Conservation (phyloP, 2,329 filamentous ascomycete genomes). For the Calycina herbarum region DNA sequence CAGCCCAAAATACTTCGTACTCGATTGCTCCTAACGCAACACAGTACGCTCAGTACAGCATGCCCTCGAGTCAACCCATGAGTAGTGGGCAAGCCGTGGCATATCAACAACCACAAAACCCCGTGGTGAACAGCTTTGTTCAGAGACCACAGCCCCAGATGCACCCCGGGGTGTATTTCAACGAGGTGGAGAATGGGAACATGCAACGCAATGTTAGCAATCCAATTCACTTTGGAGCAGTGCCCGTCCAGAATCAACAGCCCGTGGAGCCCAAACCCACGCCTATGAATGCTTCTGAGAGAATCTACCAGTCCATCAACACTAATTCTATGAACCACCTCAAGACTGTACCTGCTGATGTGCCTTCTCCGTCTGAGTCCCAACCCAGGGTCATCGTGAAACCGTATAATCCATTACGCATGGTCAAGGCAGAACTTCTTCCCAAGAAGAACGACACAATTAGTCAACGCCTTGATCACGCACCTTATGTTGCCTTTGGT, state of each 20-base stretch:
- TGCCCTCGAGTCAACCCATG: slow-evolving; percentile 25
- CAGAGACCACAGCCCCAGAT: slow-evolving; percentile 26
- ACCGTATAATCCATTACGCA: slow-evolving; percentile 22
- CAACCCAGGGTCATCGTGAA: slow-evolving; percentile 18
- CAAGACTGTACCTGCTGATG: background rate
- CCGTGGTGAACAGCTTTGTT: slow-evolving; percentile 21
- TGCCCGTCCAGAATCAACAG: slow-evolving; percentile 19
- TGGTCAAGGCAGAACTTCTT: slow-evolving; percentile 31
- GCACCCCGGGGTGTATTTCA: slow-evolving; percentile 13
- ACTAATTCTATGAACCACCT: background rate
- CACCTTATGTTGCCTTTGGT: slow-evolving; percentile 33
- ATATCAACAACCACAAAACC: slow-evolving; percentile 27
- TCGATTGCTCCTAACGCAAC: slow-evolving; percentile 31
- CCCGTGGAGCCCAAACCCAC: background rate
- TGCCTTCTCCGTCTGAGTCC: slow-evolving; percentile 1
- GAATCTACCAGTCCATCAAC: slow-evolving; percentile 12
- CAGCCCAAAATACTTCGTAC: slow-evolving; percentile 30
- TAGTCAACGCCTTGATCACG: slow-evolving; percentile 29
- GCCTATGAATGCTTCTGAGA: background rate
- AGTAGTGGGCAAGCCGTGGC: slow-evolving; percentile 23
- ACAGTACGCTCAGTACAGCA: slow-evolving; percentile 34
- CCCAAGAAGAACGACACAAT: slow-evolving; percentile 25
- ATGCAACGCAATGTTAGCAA: slow-evolving; percentile 21
- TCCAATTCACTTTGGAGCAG: slow-evolving; percentile 19
- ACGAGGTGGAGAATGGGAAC: slow-evolving; percentile 18